phyloP scores from a whole-genome alignment of 164 flowering plant genomes.

The Stephania japonica region DNA sequence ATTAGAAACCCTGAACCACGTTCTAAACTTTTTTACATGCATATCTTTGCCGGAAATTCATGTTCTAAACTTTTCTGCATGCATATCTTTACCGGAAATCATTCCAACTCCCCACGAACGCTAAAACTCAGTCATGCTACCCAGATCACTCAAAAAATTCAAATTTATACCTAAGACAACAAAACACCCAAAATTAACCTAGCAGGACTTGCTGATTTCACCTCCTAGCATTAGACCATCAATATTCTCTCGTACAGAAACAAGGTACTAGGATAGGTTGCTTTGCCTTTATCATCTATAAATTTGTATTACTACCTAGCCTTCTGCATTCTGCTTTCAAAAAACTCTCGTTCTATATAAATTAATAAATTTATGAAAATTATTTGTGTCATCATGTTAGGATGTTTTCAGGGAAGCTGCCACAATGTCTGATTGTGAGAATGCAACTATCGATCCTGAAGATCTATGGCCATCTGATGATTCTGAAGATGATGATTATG shows the following conservation, averaged over 20 bases:
- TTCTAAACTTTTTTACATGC: too few relatives aligned
- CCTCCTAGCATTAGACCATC: too few relatives aligned
- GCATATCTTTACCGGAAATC: too few relatives aligned
- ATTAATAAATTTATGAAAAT: slow-evolving; percentile 1
- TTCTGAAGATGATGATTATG: slow-evolving; percentile 87
- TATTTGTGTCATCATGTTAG: slow-evolving; percentile 28
- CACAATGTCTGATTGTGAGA: slow-evolving; percentile 40
- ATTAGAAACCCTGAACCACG: too few relatives aligned
- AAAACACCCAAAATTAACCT: too few relatives aligned
- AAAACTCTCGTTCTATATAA: background rate
- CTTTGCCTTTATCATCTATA: background rate
- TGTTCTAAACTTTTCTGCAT: too few relatives aligned
- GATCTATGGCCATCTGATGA: slow-evolving; percentile 98
- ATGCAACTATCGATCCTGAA: slow-evolving; percentile 34
- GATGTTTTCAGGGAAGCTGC: slow-evolving; percentile 90
- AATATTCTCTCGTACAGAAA: background rate
- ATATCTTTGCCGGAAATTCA: too few relatives aligned
- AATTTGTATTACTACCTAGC: background rate
- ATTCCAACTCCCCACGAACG: too few relatives aligned
- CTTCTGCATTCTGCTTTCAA: background rate
- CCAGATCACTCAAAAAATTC: too few relatives aligned
- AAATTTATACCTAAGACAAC: too few relatives aligned
- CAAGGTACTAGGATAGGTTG: background rate
- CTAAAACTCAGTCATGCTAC: too few relatives aligned
- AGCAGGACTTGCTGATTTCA: too few relatives aligned